Evolutionary conservation across 805 yeast genomes (phyloP), one percentile per base, ranked within the genome.

Genomic region (Metschnikowia peoriensis): DNA sequence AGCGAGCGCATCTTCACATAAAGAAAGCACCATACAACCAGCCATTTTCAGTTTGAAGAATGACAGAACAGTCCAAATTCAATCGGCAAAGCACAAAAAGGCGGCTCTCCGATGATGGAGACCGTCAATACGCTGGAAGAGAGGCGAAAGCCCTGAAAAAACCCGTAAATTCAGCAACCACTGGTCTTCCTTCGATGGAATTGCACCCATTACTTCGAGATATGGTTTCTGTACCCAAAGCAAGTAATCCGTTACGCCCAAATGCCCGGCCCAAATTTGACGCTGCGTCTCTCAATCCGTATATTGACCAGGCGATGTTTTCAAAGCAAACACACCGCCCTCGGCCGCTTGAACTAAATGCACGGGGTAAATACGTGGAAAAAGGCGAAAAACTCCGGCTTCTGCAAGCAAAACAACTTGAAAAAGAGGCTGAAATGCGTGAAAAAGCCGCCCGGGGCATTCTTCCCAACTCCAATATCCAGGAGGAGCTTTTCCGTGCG

Each of bases 351-450:
- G 66, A 65, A 14, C 82, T 89, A 60, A 83, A 80, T 60, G 79
- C 75, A 35, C 75, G 76, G 40, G 97, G 96, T 1, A 88, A 83
- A 61, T 85, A 75, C 60, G 76, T 85, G 1, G 76, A 72, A 40
- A 66, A 73, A 51, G 92, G 84, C 43, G 66, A 81, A 11, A 78
- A 77, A 58, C 49, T 77, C n/a, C 66, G 90, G 17, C 73, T 69
- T 41, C 72, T 70, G 32, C 40, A 68, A 15, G 49, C 40, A 5
- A 35, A 51, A 39, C 29, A 41, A n/a, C 41, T 28, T 28, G 28
- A 44, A 9, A 8, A 38, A 2, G 65, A 64, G 44, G 71, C 69
- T 43, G 70, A 70, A 53, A 66, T 69, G 49, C 59, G 59, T 47
- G 73, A 72, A 32, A 64, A 70, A 39, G 61, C 62, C 37, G 63